Percentiles rank a stretch among this genome's conserved stretches.
These are phyloP conservation scores for Backusella westeae DNA, from an alignment of 192 early-diverging fungal species.

Conservation along the genomic window DNA sequence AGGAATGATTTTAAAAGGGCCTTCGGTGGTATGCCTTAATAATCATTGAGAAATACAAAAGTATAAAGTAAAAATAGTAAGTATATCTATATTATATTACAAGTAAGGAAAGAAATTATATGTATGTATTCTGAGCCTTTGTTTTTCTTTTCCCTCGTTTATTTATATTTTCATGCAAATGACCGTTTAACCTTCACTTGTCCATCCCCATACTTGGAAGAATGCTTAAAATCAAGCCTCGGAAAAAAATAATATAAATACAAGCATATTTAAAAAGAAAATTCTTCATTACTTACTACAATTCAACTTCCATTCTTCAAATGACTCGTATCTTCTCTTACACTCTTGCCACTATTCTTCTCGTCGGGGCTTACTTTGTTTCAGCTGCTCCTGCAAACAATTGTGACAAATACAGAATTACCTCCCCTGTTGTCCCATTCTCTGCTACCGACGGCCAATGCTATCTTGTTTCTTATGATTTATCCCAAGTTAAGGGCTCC, in stretches of 20 bases:
- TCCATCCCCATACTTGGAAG: background rate
- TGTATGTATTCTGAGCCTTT: background rate
- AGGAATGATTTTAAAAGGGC: background rate
- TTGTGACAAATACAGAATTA: background rate
- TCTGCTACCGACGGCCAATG: conserved; percentile 3
- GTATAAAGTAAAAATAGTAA: background rate
- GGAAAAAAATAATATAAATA: background rate
- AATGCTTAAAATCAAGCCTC: background rate
- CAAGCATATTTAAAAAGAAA: background rate
- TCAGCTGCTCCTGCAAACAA: conserved; percentile 4
- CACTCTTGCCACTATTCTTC: background rate
- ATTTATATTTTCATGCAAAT: background rate
- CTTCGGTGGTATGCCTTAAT: background rate
- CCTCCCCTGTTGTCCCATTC: background rate
- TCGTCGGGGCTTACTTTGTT: background rate
- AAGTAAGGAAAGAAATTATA: background rate
- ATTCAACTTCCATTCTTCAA: background rate
- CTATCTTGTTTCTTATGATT: background rate
- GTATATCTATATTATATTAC: background rate
- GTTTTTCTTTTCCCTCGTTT: background rate
- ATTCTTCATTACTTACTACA: background rate
- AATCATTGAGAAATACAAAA: background rate
- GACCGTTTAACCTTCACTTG: background rate
- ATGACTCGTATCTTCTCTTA: background rate
- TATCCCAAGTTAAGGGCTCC: background rate